These are phyloP conservation scores for Sphagnurus paluster DNA, from an alignment of 1,284 basidiomycete genomes.

Conservation along the genomic window DNA sequence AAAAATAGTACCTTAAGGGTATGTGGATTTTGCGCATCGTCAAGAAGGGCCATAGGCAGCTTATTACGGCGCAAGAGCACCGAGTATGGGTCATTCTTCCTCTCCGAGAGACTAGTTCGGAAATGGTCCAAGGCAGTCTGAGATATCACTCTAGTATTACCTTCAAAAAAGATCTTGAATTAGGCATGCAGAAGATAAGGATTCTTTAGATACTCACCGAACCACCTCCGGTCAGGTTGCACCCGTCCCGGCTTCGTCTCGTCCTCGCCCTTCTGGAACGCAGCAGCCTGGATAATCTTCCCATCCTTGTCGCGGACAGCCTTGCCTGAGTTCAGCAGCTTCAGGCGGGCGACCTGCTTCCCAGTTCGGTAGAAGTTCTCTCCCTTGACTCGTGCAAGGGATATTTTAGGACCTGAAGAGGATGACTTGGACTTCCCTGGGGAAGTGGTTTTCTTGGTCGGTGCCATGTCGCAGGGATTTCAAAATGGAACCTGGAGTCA, in stretches of 20 bases:
- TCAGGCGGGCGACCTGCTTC: slow-evolving; percentile 78
- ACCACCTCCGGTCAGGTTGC: slow-evolving; percentile 93
- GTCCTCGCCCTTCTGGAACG: slow-evolving; percentile 89
- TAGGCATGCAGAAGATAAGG: slow-evolving; percentile 9
- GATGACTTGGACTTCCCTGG: slow-evolving; percentile 57
- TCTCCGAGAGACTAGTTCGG: slow-evolving; percentile 78
- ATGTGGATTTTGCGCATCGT: slow-evolving; percentile 82
- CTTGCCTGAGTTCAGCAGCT: slow-evolving; percentile 91
- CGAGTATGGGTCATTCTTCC: slow-evolving; percentile 91
- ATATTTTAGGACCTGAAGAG: slow-evolving; percentile 46
- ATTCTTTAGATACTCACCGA: slow-evolving; percentile 61
- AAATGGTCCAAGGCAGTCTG: slow-evolving; percentile 95
- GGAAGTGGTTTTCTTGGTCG: slow-evolving; percentile 46
- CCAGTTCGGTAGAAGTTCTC: slow-evolving; percentile 95
- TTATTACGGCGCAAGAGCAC: slow-evolving; percentile 91
- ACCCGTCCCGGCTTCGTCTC: slow-evolving; percentile 88
- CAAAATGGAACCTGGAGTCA: too few relatives aligned
- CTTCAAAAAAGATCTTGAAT: slow-evolving; percentile 36
- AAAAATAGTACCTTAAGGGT: slow-evolving; percentile 61
- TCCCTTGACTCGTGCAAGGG: slow-evolving; percentile 79
- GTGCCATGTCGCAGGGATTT: slow-evolving; percentile 48
- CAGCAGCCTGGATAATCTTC: slow-evolving; percentile 88
- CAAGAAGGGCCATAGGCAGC: slow-evolving; percentile 90
- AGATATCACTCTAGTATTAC: slow-evolving; percentile 98
- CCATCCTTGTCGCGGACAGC: slow-evolving; percentile 87